A percentile compares a stretch with the other conserved stretches of the same genome.
Conservation (phyloP, 768 basidiomycete genomes). For the Russula brevipes region DNA sequence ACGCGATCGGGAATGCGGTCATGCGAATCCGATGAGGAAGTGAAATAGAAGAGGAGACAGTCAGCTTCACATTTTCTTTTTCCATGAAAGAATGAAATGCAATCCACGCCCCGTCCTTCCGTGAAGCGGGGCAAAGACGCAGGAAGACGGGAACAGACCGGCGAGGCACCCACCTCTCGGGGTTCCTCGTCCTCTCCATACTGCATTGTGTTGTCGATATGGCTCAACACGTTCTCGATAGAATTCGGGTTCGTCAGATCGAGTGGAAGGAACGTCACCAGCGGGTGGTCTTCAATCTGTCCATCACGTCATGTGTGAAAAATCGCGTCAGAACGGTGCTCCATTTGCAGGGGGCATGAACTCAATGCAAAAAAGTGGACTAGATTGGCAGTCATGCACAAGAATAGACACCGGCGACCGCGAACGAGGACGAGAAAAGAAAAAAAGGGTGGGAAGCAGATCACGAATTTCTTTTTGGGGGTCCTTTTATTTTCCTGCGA, state of each 20-base stretch:
- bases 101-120: slow-evolving; percentile 12
- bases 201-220: slow-evolving; percentile 98
- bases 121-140: slow-evolving; percentile 3
- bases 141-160: slow-evolving; percentile 5
- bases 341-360: slow-evolving; percentile 3
- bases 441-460: slow-evolving; percentile 2
- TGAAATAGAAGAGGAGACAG: slow-evolving; percentile 9
- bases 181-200: slow-evolving; percentile 99
- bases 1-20: slow-evolving; percentile 11
- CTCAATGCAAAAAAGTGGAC: slow-evolving; percentile 3
- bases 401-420: slow-evolving; percentile 9
- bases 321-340: slow-evolving; percentile 13
- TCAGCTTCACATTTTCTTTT: slow-evolving; percentile 11
- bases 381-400: slow-evolving; percentile 11
- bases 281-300: slow-evolving; percentile 96
- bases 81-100: slow-evolving; percentile 14
- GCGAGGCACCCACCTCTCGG: slow-evolving; percentile 59
- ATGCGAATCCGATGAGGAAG: neutral
- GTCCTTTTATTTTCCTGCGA: slow-evolving; percentile 5
- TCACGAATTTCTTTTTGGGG: slow-evolving; percentile 2
- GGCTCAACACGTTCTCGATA: slow-evolving; percentile 83
- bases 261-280: slow-evolving; percentile 94
- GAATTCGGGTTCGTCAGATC: slow-evolving; percentile 89
- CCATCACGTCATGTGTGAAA: slow-evolving; percentile 21
- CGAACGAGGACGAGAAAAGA: slow-evolving; percentile 5